A percentile compares a stretch with the other conserved stretches of the same genome.
These are phyloP conservation scores for Lagenidium giganteum DNA, from an alignment of 352 stramenopile species.

Conservation along the genomic window DNA sequence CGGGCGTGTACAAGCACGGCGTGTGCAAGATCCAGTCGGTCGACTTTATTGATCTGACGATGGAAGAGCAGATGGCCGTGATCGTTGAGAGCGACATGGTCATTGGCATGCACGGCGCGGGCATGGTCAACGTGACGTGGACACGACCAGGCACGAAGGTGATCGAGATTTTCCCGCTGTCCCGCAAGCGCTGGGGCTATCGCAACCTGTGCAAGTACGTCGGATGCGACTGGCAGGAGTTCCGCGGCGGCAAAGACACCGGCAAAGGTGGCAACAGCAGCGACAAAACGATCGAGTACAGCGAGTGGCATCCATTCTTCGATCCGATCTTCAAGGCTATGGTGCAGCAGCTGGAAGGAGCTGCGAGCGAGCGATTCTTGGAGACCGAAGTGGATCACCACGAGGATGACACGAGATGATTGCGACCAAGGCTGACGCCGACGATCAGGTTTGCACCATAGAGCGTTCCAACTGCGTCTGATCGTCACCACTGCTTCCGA, in stretches of 20 bases:
- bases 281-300: constrained; percentile 42
- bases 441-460: no score
- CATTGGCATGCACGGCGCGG: constrained; percentile 38
- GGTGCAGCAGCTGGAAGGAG: no score
- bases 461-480: no score
- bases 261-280: constrained; percentile 32
- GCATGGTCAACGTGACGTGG: constrained; percentile 34
- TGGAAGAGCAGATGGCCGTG: constrained; percentile 24
- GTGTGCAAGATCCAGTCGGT: constrained; percentile 24
- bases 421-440: no score
- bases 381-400: no score
- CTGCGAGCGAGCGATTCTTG: no score
- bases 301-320: constrained; percentile 47
- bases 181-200: constrained; percentile 22
- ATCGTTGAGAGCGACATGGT: constrained; percentile 28
- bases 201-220: constrained; percentile 30
- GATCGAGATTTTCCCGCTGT: constrained; percentile 29
- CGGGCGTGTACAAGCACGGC: constrained; percentile 11
- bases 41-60: constrained; percentile 23
- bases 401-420: no score
- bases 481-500: no score
- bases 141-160: constrained; percentile 21
- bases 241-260: constrained; percentile 20
- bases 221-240: constrained; percentile 22
- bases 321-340: constrained; percentile 37